Conservation (phyloP, 768 basidiomycete genomes). For the Paxillus rubicundulus region DNA sequence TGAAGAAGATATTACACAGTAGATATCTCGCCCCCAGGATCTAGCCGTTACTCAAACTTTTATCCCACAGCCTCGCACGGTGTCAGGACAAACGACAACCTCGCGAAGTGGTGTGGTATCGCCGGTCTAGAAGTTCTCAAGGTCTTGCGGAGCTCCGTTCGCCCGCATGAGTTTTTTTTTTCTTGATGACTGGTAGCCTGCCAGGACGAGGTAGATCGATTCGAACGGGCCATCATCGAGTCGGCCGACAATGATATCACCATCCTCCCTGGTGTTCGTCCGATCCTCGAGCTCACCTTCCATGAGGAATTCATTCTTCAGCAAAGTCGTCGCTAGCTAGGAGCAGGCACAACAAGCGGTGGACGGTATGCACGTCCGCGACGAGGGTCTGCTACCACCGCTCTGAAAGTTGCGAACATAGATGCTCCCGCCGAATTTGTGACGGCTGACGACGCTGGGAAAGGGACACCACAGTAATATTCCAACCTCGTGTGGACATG, state of each 20-base stretch:
- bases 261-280: conserved; percentile 66
- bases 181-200: conserved; percentile 4
- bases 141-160: conserved; percentile 37
- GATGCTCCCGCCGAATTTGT: conserved; percentile 73
- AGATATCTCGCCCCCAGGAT: conserved; percentile 23
- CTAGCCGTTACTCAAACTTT: background rate
- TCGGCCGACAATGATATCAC: conserved; percentile 61
- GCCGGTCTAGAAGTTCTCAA: conserved; percentile 65
- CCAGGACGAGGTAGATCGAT: conserved; percentile 70
- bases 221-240: conserved; percentile 77
- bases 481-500: background rate
- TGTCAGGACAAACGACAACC: conserved; percentile 79
- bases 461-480: conserved; percentile 76
- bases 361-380: conserved; percentile 89
- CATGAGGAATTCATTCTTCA: conserved; percentile 6
- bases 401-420: conserved; percentile 63
- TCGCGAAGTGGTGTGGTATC: conserved; percentile 68
- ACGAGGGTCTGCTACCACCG: conserved; percentile 70
- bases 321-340: conserved; percentile 27
- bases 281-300: conserved; percentile 42
- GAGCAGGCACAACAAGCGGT: conserved; percentile 55
- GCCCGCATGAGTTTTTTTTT: background rate
- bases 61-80: conserved; percentile 65
- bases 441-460: conserved; percentile 75
- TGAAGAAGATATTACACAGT: conserved; percentile 63